A percentile compares a stretch with the other conserved stretches of the same genome.
phyloP scores from a whole-genome alignment of 2,329 filamentous ascomycete species.

The Ceratocystis albifundus region DNA sequence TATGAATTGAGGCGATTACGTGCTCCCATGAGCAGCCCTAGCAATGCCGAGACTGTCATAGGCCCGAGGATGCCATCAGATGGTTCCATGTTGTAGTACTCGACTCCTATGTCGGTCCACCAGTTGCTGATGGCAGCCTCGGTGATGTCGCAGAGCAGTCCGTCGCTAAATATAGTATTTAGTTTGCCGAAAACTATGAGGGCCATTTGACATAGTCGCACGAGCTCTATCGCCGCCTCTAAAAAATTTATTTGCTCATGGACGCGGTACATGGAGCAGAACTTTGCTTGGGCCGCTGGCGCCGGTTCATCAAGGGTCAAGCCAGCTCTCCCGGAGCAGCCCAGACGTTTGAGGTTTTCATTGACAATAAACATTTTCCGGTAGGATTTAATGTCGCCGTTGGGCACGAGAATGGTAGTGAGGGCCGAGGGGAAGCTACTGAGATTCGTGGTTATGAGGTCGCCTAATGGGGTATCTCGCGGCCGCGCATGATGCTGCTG shows the following conservation, averaged over 20 bases:
- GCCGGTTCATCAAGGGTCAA: slow-evolving; percentile 69
- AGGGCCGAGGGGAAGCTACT: slow-evolving; percentile 84
- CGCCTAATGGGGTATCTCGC: slow-evolving; percentile 70
- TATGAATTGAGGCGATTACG: slow-evolving; percentile 78
- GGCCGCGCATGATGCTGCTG: slow-evolving; percentile 74
- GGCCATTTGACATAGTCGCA: slow-evolving; percentile 83
- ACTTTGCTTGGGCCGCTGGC: slow-evolving; percentile 76
- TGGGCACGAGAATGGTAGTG: slow-evolving; percentile 81
- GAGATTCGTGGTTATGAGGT: slow-evolving; percentile 86
- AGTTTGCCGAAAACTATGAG: slow-evolving; percentile 79
- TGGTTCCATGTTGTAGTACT: slow-evolving; percentile 86
- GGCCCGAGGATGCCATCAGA: slow-evolving; percentile 86
- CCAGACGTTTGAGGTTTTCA: slow-evolving; percentile 81
- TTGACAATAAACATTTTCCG: slow-evolving; percentile 83
- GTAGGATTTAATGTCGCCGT: slow-evolving; percentile 71
- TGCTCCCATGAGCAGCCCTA: slow-evolving; percentile 81
- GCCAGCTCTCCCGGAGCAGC: slow-evolving; percentile 80
- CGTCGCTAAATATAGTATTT: slow-evolving; percentile 80
- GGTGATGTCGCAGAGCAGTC: slow-evolving; percentile 82
- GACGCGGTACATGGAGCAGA: slow-evolving; percentile 78
- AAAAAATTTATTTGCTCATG: slow-evolving; percentile 71
- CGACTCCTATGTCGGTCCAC: slow-evolving; percentile 89
- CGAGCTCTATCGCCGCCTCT: slow-evolving; percentile 71
- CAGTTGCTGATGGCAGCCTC: slow-evolving; percentile 84
- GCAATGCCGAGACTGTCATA: slow-evolving; percentile 74